Conservation (phyloP, 805 yeast species). For the Ogataea trehaloabstinens region DNA sequence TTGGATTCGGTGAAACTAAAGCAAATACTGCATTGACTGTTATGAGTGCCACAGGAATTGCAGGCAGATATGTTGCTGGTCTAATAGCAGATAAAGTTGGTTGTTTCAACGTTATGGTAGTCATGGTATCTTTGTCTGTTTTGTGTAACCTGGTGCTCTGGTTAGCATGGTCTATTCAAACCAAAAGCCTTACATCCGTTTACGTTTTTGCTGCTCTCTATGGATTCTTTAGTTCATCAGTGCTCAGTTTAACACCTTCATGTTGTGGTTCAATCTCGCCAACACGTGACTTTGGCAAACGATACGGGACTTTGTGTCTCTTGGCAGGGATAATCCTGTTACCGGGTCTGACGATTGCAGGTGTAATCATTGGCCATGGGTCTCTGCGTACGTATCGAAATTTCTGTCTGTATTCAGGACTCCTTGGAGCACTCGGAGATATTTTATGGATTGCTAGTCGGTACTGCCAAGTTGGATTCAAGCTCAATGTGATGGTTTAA, state of each 20-base stretch:
- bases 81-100: conserved; percentile 41
- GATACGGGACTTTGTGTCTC: conserved; percentile 60
- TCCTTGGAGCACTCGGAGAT: conserved; percentile 37
- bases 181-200: conserved; percentile 29
- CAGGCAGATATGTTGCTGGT: conserved; percentile 43
- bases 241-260: conserved; percentile 58
- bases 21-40: conserved; percentile 39
- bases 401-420: conserved; percentile 44
- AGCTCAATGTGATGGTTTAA: conserved; percentile 18
- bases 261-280: conserved; percentile 57
- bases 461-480: conserved; percentile 42
- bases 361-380: conserved; percentile 39
- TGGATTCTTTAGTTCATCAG: conserved; percentile 58
- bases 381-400: conserved; percentile 34
- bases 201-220: conserved; percentile 50
- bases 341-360: conserved; percentile 42
- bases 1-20: conserved; percentile 38
- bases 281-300: conserved; percentile 59
- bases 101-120: conserved; percentile 40
- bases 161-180: conserved; percentile 51
- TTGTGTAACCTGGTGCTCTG: conserved; percentile 45
- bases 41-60: conserved; percentile 36
- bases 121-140: conserved; percentile 33
- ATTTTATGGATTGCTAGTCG: conserved; percentile 40
- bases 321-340: conserved; percentile 34